Percentiles rank a stretch among this genome's conserved stretches.
phyloP scores from a whole-genome alignment of 805 yeast species.

The Kodamaea jinghongensis region DNA sequence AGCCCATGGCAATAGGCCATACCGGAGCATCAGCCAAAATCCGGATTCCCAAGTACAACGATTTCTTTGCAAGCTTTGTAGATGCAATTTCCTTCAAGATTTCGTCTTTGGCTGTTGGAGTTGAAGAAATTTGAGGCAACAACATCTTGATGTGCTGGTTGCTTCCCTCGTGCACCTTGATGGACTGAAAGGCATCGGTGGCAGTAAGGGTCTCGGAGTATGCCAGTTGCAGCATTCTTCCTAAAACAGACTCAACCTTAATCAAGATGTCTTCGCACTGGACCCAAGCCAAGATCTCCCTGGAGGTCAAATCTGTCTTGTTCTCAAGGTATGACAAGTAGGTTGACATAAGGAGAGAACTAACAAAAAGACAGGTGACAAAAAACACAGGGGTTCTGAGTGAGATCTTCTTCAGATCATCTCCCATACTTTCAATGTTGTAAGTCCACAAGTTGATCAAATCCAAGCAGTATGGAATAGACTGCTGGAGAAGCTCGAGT shows the following conservation, averaged over 20 bases:
- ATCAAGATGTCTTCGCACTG: constrained; percentile 58
- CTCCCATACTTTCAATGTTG: constrained; percentile 57
- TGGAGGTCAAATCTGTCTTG: constrained; percentile 13
- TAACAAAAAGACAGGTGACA: constrained; percentile 64
- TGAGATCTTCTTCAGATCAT: constrained; percentile 62
- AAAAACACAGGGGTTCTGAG: constrained; percentile 75
- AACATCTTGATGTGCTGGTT: constrained; percentile 7
- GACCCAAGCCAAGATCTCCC: constrained; percentile 46
- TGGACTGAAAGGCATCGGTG: constrained; percentile 51
- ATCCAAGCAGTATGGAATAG: constrained; percentile 38
- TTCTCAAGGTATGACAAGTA: constrained; percentile 56
- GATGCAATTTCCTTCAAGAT: constrained; percentile 45
- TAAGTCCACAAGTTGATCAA: constrained; percentile 70
- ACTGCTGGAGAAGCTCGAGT: constrained; percentile 38
- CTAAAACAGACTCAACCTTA: constrained; percentile 56
- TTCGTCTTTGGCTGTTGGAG: constrained; percentile 37
- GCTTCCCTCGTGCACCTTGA: constrained; percentile 11
- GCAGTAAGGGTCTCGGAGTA: constrained; percentile 61
- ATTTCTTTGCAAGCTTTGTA: constrained; percentile 52
- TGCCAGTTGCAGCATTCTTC: constrained; percentile 46
- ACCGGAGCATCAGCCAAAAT: constrained; percentile 82
- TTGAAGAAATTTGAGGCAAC: constrained; percentile 6
- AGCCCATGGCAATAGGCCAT: constrained; percentile 78
- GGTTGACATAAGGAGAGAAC: constrained; percentile 61
- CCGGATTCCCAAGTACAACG: constrained; percentile 68